Evolutionary conservation across 1,284 basidiomycete species (phyloP), one percentile per base, ranked within the genome.

Genomic region (Melampsora americana): DNA sequence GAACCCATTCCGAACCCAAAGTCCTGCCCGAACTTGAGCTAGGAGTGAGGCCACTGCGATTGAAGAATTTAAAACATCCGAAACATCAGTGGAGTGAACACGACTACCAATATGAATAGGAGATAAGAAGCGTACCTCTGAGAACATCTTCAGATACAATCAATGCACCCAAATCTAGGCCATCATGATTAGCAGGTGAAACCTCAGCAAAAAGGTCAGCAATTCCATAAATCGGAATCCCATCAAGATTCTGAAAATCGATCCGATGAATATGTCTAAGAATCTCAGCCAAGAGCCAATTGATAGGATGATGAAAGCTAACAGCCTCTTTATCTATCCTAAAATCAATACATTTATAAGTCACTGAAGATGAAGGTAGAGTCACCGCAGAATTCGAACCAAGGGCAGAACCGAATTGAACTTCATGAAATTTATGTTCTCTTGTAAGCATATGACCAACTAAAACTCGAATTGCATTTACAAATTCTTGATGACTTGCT

Each of bases 1-100:
- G 80, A 94, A 92, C 1, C 96, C 96, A 80, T 99, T 99, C 70
- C 95, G 90, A 4, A 97, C 95, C 96, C 96, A 99, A 26, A 98
- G 87, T 2, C 95, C 94, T 1, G 92, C 91, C 20, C 94, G 89
- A 72, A 98, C 94, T 83, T 99, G 96, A 0, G 95, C 93, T 46
- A 98, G 89, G 87, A 93, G 91, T 0, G 90, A 87, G 26, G 93
- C 85, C 5, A 92, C 93, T 94, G 78, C 60, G 16, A 65, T 23
- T 53, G 14, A 65, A 56, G 44, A 30, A 62, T 44, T 23, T 59
- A 60, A 69, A 68, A 65, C 61, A 20, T 60, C 28, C 64, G 35
- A 9, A 59, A 59, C 16, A 26, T 30, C 12, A 28, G n/a, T 23
- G 1, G n/a, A 42, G 16, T 48, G n/a, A 59, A 32, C 66, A 72